Conservation (phyloP, 768 basidiomycete genomes). For the Naematelia encephala region DNA sequence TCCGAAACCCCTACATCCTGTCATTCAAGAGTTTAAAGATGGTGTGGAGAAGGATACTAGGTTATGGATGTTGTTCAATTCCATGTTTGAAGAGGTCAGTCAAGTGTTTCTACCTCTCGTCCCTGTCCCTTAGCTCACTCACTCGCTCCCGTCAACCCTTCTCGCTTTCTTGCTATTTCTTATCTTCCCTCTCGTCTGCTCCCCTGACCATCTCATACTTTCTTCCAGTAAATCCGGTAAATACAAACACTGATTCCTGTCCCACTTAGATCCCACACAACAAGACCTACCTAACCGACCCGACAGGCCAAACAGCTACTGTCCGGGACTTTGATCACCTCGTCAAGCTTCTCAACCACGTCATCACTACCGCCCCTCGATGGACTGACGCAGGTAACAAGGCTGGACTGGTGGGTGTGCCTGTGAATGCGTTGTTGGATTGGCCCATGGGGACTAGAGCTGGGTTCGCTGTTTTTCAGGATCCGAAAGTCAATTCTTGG, state of each 20-base stretch:
- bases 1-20: slow-evolving; percentile 43
- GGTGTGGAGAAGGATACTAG: slow-evolving; percentile 46
- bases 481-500: slow-evolving; percentile 55
- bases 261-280: slow-evolving; percentile 41
- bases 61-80: slow-evolving; percentile 47
- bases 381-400: slow-evolving; percentile 51
- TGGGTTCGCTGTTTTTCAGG: slow-evolving; percentile 52
- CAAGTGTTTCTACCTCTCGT: background rate
- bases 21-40: slow-evolving; percentile 48
- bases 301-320: slow-evolving; percentile 38
- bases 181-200: background rate
- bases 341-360: slow-evolving; percentile 53
- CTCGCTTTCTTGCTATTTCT: background rate
- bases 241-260: too few species aligned
- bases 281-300: slow-evolving; percentile 45
- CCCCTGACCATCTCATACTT: background rate
- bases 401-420: slow-evolving; percentile 54
- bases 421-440: slow-evolving; percentile 56
- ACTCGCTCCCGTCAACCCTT: background rate
- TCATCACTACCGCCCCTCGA: slow-evolving; percentile 54
- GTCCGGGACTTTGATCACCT: slow-evolving; percentile 55
- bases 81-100: slow-evolving; percentile 49
- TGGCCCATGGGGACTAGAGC: slow-evolving; percentile 55
- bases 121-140: background rate
- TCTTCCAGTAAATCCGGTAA: too few species aligned